phyloP scores from a whole-genome alignment of 352 stramenopile species.

The Pythium chondricola region DNA sequence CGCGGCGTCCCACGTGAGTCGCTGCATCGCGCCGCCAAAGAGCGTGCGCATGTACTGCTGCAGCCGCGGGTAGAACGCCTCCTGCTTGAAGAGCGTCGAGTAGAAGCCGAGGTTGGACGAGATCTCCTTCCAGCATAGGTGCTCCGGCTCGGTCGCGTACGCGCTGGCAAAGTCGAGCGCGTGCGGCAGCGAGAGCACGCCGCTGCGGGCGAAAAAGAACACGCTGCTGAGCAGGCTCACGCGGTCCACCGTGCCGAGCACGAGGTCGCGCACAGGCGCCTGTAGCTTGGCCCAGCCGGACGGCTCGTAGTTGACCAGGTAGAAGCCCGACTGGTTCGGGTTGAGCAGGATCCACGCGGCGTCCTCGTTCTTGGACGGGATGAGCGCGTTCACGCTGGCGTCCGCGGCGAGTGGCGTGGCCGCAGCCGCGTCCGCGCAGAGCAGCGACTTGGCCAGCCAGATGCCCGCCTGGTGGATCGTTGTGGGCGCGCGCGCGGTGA shows the following conservation, averaged over 20 bases:
- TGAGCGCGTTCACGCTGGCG: constrained; percentile 54
- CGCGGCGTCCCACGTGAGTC: constrained; percentile 39
- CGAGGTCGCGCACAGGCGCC: constrained; percentile 42
- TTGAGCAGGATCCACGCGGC: constrained; percentile 95
- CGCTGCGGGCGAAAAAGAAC: constrained; percentile 87
- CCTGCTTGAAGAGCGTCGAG: constrained; percentile 48
- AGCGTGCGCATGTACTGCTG: constrained; percentile 59
- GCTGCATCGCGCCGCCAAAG: constrained; percentile 48
- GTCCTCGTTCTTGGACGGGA: constrained; percentile 7
- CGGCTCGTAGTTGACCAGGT: constrained; percentile 90
- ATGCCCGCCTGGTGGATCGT: constrained; percentile 58
- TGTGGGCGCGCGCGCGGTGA: constrained; percentile 33
- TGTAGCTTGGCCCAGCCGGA: constrained; percentile 83
- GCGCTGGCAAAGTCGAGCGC: constrained; percentile 64
- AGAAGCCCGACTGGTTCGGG: constrained; percentile 92
- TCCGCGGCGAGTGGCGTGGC: constrained; percentile 39
- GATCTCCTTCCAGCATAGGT: constrained; percentile 78
- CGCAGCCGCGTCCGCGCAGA: constrained; percentile 13
- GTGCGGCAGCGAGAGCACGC: constrained; percentile 39
- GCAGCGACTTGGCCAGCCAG: constrained; percentile 30
- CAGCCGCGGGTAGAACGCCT: constrained; percentile 52
- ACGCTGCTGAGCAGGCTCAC: constrained; percentile 92
- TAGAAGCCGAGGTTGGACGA: constrained; percentile 60
- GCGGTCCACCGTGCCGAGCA: constrained; percentile 81
- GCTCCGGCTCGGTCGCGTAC: constrained; percentile 53